phyloP scores from a whole-genome alignment of 306 rosid genomes.

The Dryas drummondii region DNA sequence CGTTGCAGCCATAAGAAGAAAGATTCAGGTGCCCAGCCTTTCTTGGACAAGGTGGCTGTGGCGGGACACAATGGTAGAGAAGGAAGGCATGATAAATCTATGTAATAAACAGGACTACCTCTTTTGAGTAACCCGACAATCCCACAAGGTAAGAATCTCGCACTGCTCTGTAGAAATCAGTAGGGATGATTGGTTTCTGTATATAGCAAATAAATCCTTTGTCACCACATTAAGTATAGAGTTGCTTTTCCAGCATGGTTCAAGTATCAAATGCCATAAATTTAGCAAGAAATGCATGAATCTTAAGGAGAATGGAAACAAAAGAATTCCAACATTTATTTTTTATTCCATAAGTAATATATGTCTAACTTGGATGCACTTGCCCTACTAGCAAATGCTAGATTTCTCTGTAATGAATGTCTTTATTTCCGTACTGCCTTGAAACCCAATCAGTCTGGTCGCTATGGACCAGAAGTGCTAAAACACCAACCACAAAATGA shows the following conservation, averaged over 20 bases:
- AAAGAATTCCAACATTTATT: neutral
- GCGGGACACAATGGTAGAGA: neutral
- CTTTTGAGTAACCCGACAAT: constrained; percentile 85
- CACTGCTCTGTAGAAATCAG: constrained; percentile 64
- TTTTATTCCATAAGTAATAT: neutral
- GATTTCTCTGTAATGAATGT: neutral
- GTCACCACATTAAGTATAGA: neutral
- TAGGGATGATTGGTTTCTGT: constrained; percentile 80
- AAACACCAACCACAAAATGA: neutral
- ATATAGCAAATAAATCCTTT: neutral
- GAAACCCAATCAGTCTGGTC: neutral
- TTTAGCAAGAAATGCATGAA: neutral
- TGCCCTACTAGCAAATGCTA: neutral
- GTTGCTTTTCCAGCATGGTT: neutral
- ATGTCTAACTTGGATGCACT: neutral
- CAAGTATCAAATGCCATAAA: neutral
- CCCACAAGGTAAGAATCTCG: constrained; percentile 86
- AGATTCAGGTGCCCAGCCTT: neutral
- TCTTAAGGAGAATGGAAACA: neutral
- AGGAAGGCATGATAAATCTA: neutral
- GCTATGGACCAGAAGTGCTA: neutral
- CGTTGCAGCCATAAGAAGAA: constrained; percentile 3
- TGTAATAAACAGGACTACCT: constrained; percentile 51
- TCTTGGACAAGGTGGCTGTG: constrained; percentile 7
- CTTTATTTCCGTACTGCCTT: neutral